Evolutionary conservation across 495 filamentous ascomycete genomes (phyloP).

Genomic region (Apiosordaria backusii): DNA sequence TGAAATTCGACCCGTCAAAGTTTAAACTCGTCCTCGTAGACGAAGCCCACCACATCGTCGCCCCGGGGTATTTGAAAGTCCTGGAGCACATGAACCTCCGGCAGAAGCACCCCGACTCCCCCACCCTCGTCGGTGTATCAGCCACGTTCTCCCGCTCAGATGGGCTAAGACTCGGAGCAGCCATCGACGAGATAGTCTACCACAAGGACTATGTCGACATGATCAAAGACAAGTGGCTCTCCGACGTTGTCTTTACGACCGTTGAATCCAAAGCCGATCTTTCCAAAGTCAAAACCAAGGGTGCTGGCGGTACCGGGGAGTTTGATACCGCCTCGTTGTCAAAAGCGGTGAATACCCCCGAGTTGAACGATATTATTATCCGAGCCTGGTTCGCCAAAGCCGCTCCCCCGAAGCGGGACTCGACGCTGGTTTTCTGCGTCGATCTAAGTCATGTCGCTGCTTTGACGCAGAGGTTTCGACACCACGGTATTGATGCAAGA

Average conservation of each 20-base stretch:
- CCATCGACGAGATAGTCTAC: slow-evolving; percentile 94
- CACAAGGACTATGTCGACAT: slow-evolving; percentile 97
- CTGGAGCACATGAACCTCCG: slow-evolving; percentile 73
- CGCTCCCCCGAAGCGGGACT: slow-evolving; percentile 53
- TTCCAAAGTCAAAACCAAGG: slow-evolving; percentile 50
- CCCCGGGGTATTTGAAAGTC: slow-evolving; percentile 66
- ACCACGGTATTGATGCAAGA: slow-evolving; percentile 73
- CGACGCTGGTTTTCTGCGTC: slow-evolving; percentile 90
- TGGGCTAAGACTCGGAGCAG: slow-evolving; percentile 79
- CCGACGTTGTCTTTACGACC: slow-evolving; percentile 88
- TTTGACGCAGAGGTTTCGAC: slow-evolving; percentile 71
- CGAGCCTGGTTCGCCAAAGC: slow-evolving; percentile 81
- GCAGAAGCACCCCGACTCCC: slow-evolving; percentile 50
- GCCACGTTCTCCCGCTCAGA: slow-evolving; percentile 90
- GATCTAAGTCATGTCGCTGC: slow-evolving; percentile 74
- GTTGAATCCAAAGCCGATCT: slow-evolving; percentile 78
- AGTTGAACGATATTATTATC: slow-evolving; percentile 76
- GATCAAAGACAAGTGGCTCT: slow-evolving; percentile 83
- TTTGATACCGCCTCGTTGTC: slow-evolving; percentile 73
- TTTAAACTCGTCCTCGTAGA: slow-evolving; percentile 96
- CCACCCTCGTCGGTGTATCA: slow-evolving; percentile 83
- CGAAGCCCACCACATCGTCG: slow-evolving; percentile 97
- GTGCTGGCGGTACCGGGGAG: slow-evolving; percentile 64
- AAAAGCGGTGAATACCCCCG: slow-evolving; percentile 70
- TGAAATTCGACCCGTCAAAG: slow-evolving; percentile 70